Conservation (phyloP, 306 rosid species). For the Malus sylvestris region DNA sequence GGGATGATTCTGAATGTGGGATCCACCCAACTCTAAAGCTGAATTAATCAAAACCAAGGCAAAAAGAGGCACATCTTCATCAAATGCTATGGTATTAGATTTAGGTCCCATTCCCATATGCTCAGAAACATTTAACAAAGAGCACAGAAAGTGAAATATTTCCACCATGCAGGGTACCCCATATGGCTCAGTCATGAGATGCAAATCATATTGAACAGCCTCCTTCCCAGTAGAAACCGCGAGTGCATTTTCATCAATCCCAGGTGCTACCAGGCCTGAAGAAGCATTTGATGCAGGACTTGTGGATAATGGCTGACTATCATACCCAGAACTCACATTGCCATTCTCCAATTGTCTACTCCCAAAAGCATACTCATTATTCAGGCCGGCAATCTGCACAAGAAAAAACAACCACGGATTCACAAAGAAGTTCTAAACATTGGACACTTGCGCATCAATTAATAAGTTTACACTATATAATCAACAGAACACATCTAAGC, state of each 20-base stretch:
- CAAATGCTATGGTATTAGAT: conserved; percentile 75
- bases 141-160: conserved; percentile 82
- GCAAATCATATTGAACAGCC: conserved; percentile 55
- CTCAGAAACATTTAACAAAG: conserved; percentile 76
- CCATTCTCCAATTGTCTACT: conserved; percentile 76
- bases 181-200: conserved; percentile 81
- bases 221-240: conserved; percentile 52
- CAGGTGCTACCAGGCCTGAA: conserved; percentile 40
- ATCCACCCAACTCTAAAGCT: conserved; percentile 88
- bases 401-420: conserved; percentile 11
- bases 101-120: conserved; percentile 60
- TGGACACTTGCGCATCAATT: not conserved
- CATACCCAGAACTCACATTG: conserved; percentile 57
- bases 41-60: conserved; percentile 84
- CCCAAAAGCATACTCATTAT: conserved; percentile 61
- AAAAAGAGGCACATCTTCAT: conserved; percentile 94
- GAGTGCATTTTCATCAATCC: conserved; percentile 47
- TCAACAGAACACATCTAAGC: conserved; percentile 1
- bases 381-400: conserved; percentile 56
- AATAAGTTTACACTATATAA: conserved; percentile 5
- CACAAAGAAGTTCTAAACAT: not conserved
- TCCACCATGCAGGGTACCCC: conserved; percentile 99
- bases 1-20: conserved; percentile 74
- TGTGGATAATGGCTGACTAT: conserved; percentile 46
- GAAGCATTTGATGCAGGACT: conserved; percentile 41